phyloP scores from a whole-genome alignment of 2,329 filamentous ascomycete genomes.

The Aspergillus sp. region DNA sequence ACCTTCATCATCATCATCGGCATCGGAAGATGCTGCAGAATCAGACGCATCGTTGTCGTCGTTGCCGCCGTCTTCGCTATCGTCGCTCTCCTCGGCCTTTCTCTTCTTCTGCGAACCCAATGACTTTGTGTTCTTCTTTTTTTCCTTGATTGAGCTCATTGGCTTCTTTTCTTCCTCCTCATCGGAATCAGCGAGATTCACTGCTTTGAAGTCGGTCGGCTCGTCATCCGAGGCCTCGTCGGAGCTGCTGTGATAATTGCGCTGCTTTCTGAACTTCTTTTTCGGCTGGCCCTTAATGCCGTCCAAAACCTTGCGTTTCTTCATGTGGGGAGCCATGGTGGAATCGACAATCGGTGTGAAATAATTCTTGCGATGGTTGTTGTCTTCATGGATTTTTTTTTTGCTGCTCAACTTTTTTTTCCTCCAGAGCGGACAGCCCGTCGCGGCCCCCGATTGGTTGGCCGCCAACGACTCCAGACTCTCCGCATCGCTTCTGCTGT shows the following conservation, averaged over 20 bases:
- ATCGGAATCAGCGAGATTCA: conserved; percentile 46
- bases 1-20: conserved; percentile 37
- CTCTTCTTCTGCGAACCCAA: conserved; percentile 4
- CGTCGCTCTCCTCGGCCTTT: conserved; percentile 11
- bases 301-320: conserved; percentile 58
- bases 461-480: conserved; percentile 1
- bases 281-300: conserved; percentile 50
- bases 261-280: conserved; percentile 60
- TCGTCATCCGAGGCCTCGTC: conserved; percentile 51
- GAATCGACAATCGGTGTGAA: conserved; percentile 3
- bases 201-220: conserved; percentile 44
- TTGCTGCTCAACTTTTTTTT: conserved; percentile 22
- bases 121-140: conserved; percentile 13
- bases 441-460: conserved; percentile 27
- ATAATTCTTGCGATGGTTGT: conserved; percentile 8
- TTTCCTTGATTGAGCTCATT: conserved; percentile 8
- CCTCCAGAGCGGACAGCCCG: conserved; percentile 22
- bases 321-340: conserved; percentile 38
- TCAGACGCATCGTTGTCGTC: conserved; percentile 18
- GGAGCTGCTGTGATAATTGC: conserved; percentile 59
- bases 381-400: conserved; percentile 8
- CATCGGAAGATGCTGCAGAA: conserved; percentile 22
- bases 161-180: conserved; percentile 26
- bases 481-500: conserved; percentile 22
- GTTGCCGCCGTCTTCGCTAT: conserved; percentile 8